These are phyloP conservation scores for Basipetospora chlamydospora DNA, from an alignment of 2,329 filamentous ascomycete species.

Conservation along the genomic window DNA sequence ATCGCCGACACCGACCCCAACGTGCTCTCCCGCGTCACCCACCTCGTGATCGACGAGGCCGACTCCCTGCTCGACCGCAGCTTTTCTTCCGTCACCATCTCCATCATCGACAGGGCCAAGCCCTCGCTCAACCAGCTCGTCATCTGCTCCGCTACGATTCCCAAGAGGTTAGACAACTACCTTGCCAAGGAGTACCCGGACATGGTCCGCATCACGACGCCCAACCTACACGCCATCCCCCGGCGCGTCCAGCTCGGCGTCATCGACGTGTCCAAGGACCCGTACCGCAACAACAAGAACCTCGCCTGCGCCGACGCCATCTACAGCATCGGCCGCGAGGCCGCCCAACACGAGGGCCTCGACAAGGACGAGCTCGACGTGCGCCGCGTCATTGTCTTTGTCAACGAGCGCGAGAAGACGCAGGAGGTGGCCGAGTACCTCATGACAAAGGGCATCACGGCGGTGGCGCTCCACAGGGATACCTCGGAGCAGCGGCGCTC, in stretches of 20 bases:
- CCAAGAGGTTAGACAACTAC: constrained; percentile 72
- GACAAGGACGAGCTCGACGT: constrained; percentile 43
- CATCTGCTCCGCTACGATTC: constrained; percentile 92
- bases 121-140: constrained; percentile 77
- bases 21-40: constrained; percentile 76
- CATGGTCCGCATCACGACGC: constrained; percentile 77
- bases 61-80: constrained; percentile 91
- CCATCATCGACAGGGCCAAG: constrained; percentile 66
- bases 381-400: constrained; percentile 85
- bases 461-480: constrained; percentile 72
- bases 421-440: constrained; percentile 70
- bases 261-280: constrained; percentile 81
- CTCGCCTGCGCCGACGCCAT: constrained; percentile 91
- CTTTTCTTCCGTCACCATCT: constrained; percentile 69
- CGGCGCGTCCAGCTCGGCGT: constrained; percentile 88
- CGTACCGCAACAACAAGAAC: constrained; percentile 83
- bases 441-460: constrained; percentile 72
- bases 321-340: constrained; percentile 78
- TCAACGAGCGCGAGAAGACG: constrained; percentile 88
- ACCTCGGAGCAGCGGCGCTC: constrained; percentile 63
- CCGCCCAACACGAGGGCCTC: constrained; percentile 40
- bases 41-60: constrained; percentile 87
- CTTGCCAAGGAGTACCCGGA: constrained; percentile 71
- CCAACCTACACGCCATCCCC: constrained; percentile 90
- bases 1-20: constrained; percentile 85